Evolutionary conservation across 2,329 filamentous ascomycete species (phyloP), one percentile per base, ranked within the genome.

Genomic region (Aspergillus persii): DNA sequence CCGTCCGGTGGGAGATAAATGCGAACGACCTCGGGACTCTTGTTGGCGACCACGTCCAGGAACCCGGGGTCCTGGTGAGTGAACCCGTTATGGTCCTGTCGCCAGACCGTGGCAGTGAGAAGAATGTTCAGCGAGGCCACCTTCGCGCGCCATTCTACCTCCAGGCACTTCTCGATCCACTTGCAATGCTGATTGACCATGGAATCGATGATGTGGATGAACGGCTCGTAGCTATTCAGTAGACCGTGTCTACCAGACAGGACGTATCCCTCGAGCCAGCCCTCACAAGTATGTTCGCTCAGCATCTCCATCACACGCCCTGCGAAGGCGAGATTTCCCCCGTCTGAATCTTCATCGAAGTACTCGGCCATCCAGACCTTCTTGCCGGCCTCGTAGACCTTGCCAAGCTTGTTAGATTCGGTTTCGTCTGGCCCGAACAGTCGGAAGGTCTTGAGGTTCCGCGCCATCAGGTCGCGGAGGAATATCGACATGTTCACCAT

Each of bases 131-230:
- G 84, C 0, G 89, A 92, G 8, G 89, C 83, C 9, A 92, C 79
- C 73, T 88, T 88, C 66, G 81, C 84, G 54, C 90, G 86, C 90
- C 90, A 93, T 68, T 89, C 86, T 23, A 92, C 87, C 69, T 92
- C 89, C n/a, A 87, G 79, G 64, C 86, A 90, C 77, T 92, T 93
- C 74, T 93, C 89, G 53, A 92, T 83, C 89, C 89, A 92, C 74
- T 93, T 93, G 80, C 89, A 91, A 77, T 93, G 89, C 78, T 91
- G 89, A 73, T 91, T 92, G 61, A 93, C 89, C 89, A 93, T 93
- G 1, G 88, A 91, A 74, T 92, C 89, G 67, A 93, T 91, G 68
- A 93, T 86, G 70, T 92, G 89, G 60, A 92, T 90, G 71, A 93
- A 93, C 0, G 89, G 89, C 74, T 93, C 90, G 76, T 93, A 93